These are phyloP conservation scores for Larix kaempferi DNA, from an alignment of 75 land plant species.

Conservation along the genomic window DNA sequence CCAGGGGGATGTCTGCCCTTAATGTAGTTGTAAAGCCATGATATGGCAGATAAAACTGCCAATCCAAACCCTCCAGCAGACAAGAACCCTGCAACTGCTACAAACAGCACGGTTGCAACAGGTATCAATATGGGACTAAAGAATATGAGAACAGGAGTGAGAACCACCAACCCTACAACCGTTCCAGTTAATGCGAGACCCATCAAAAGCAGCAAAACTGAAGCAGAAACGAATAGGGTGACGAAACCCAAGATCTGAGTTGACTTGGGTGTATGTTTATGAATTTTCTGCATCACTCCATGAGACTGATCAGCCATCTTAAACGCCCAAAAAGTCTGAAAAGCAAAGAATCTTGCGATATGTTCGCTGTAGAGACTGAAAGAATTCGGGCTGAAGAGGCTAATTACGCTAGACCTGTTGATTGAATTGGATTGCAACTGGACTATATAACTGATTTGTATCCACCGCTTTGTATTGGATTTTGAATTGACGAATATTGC, in stretches of 20 bases:
- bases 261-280: not conserved
- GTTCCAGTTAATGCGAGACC: constrained; percentile 38
- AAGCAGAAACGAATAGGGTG: constrained; percentile 20
- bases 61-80: constrained; percentile 37
- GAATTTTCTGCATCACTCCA: not conserved
- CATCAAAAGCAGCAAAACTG: constrained; percentile 26
- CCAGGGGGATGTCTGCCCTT: constrained; percentile 9
- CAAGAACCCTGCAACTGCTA: constrained; percentile 34
- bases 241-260: constrained; percentile 12
- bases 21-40: constrained; percentile 26
- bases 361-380: too few relatives aligned
- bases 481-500: too few relatives aligned
- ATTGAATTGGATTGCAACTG: too few relatives aligned
- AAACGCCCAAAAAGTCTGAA: too few relatives aligned
- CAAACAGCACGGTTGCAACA: constrained; percentile 23
- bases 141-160: constrained; percentile 44
- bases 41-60: constrained; percentile 35
- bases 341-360: too few relatives aligned
- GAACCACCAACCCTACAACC: constrained; percentile 29
- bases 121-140: constrained; percentile 64
- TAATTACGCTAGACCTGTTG: too few relatives aligned
- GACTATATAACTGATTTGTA: too few relatives aligned
- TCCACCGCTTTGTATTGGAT: too few relatives aligned
- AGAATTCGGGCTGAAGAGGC: too few relatives aligned
- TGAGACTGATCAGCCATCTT: not conserved